Evolutionary conservation across 192 early-diverging fungal genomes (phyloP), one percentile per base, ranked within the genome.

Genomic region (Coemansia sp.): DNA sequence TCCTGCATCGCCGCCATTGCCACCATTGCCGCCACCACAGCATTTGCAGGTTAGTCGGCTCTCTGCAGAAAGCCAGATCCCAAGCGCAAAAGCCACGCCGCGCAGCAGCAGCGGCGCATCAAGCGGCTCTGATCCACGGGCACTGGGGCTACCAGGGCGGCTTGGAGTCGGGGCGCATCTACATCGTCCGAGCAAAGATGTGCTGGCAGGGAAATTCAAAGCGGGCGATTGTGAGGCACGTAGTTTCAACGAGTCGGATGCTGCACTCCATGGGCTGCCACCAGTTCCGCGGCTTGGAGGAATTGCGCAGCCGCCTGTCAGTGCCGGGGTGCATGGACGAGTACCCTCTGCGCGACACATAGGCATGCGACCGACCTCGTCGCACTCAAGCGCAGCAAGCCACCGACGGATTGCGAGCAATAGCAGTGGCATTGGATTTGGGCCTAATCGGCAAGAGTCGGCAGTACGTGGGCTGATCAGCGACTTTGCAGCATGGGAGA

Each of bases 401-500:
- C 69, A 71, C 26, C 54, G 59, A 22, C 67, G 71, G n/a, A 62
- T 71, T 18, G 70, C 57, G 53, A 74, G 71, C 55, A 59, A n/a
- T 38, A 61, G 61, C 62, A 68, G 47, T 47, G 53, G 56, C 7
- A 51, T 68, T 23, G 48, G 56, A 50, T 64, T 74, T 52, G 67
- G 71, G 5, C 78, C 72, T 10, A 68, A 21, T 28, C 78, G 78
- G 9, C 61, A 63, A 28, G 78, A 81, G 23, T 28, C 78, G 24
- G 56, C 63, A 18, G 78, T 81, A 54, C 71, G 78, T 8, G 62
- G 68, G 26, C 62, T 81, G 50, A 50, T 81, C 54, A 74, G 72
- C 59, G 78, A 81, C 52, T 81, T 81, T 81, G 78, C 78, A 1
- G 30, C 58, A 8, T 81, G 78, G 78, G 78, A 81, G 68, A 81